phyloP scores from a whole-genome alignment of 345 rosid species.

The Brassica cretica region DNA sequence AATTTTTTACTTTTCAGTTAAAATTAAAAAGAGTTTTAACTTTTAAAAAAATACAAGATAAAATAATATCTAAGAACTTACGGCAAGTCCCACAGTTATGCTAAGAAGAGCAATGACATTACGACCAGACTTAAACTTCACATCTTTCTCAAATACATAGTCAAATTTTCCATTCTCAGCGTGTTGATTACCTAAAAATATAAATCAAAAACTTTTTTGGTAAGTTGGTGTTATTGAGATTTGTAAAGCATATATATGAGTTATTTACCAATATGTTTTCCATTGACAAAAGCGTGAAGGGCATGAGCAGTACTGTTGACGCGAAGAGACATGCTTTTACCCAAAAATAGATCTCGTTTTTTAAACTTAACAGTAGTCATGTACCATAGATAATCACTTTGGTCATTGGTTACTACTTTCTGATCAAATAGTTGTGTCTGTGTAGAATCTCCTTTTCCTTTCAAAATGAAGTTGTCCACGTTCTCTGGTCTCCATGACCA shows the following conservation, averaged over 20 bases:
- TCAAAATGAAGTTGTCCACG: constrained; percentile 29
- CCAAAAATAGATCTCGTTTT: background rate
- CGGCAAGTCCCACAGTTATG: background rate
- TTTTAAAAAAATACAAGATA: too few species aligned
- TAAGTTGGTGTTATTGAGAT: background rate
- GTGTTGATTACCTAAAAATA: constrained; percentile 46
- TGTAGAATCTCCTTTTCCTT: constrained; percentile 38
- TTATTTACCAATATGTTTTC: constrained; percentile 36
- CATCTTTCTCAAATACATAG: constrained; percentile 38
- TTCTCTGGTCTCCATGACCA: constrained; percentile 39
- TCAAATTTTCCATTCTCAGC: constrained; percentile 6
- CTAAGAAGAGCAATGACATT: constrained; percentile 41
- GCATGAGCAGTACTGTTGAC: constrained; percentile 47
- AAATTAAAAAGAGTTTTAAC: background rate
- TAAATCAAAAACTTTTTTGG: background rate
- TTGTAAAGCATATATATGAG: background rate
- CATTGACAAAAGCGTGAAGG: constrained; percentile 62
- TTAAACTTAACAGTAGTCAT: background rate
- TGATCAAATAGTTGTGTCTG: constrained; percentile 42
- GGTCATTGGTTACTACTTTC: constrained; percentile 52
- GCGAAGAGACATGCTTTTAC: background rate
- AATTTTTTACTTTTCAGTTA: background rate
- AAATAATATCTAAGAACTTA: background rate
- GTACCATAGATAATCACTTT: constrained; percentile 27
- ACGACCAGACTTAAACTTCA: constrained; percentile 44